Conservation (phyloP, 129 eudicot species). For the Pseudognaphalium luteoalbum region DNA sequence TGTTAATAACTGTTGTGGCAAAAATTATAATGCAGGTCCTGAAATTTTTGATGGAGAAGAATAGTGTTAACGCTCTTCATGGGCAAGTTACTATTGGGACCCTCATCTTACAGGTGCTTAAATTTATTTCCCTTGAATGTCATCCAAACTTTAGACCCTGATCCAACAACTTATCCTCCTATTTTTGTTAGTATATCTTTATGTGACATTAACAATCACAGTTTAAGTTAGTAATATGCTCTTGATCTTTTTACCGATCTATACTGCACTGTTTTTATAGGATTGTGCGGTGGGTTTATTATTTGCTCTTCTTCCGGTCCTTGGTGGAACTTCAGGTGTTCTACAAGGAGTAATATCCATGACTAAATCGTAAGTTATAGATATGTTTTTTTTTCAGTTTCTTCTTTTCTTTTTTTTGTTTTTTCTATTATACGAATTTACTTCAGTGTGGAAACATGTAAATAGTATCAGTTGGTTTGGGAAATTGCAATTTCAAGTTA, state of each 20-base stretch:
- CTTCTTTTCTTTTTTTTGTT: not conserved
- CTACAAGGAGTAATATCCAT: slow-evolving; percentile 93
- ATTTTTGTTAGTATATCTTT: not conserved
- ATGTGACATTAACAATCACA: slow-evolving; percentile 3
- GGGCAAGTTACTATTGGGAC: slow-evolving; percentile 98
- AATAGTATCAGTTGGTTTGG: not conserved
- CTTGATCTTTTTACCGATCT: slow-evolving; percentile 7
- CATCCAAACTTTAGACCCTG: slow-evolving; percentile 20
- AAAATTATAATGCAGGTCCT: slow-evolving; percentile 53
- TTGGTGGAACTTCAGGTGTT: slow-evolving; percentile 94
- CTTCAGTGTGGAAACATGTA: not conserved
- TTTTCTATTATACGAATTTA: slow-evolving; percentile 10
- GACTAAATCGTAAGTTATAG: slow-evolving; percentile 92
- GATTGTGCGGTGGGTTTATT: slow-evolving; percentile 98
- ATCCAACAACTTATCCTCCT: not conserved
- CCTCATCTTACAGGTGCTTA: slow-evolving; percentile 85
- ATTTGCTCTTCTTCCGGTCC: slow-evolving; percentile 94
- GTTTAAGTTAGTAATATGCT: not conserved
- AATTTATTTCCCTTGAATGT: not conserved
- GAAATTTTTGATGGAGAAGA: slow-evolving; percentile 93
- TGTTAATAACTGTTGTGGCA: slow-evolving; percentile 9
- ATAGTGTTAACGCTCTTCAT: slow-evolving; percentile 77
- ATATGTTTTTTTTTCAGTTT: not conserved
- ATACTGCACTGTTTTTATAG: slow-evolving; percentile 36
- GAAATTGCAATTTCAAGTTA: not conserved